These are phyloP conservation scores for Botrytis pseudocinerea DNA, from an alignment of 2,329 filamentous ascomycete species.

Conservation along the genomic window DNA sequence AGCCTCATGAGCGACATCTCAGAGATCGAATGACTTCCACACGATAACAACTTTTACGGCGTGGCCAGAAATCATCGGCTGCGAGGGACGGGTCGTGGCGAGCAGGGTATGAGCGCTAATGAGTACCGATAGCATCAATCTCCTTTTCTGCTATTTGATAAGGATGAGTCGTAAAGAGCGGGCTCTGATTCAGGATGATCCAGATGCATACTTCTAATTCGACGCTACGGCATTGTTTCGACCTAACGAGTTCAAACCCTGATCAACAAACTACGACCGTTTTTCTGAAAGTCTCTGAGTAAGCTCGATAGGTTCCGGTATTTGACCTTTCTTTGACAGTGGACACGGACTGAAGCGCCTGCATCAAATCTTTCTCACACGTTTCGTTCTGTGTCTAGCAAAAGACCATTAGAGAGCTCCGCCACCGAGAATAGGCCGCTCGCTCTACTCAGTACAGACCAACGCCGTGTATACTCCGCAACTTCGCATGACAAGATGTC, in stretches of 20 bases:
- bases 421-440: conserved; percentile 16
- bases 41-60: not conserved
- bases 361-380: conserved; percentile 15
- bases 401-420: not conserved
- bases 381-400: not conserved
- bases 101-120: not conserved
- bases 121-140: not conserved
- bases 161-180: conserved; percentile 1
- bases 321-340: conserved; percentile 6
- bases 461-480: conserved; percentile 2
- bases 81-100: not conserved
- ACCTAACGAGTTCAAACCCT: not conserved
- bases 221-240: not conserved
- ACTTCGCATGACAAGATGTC: not conserved
- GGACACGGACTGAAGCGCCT: conserved; percentile 1
- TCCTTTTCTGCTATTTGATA: not conserved
- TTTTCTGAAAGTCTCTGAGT: not conserved
- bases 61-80: not conserved
- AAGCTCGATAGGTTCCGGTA: not conserved
- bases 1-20: not conserved
- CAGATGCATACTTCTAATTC: not conserved
- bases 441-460: not conserved
- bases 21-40: conserved; percentile 4
- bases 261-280: not conserved
- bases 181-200: not conserved